Evolutionary conservation across 805 yeast species (phyloP).

Genomic region (Candida succiphila): DNA sequence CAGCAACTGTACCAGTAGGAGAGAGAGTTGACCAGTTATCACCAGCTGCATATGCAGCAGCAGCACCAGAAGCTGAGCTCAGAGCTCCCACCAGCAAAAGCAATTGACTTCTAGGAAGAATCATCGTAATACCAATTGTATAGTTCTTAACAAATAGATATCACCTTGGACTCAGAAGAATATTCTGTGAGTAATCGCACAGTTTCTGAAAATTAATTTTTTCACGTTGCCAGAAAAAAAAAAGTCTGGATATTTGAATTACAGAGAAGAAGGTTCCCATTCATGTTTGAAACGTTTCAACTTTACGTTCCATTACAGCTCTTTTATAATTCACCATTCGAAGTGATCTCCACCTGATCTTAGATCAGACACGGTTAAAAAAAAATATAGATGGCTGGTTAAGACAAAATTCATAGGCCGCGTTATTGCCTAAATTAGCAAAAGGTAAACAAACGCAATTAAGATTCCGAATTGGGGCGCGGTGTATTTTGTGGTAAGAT

Average conservation of each 20-base stretch:
- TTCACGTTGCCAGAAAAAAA: too few relatives aligned
- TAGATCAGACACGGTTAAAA: too few relatives aligned
- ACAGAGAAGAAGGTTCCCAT: too few relatives aligned
- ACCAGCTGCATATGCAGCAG: constrained; percentile 43
- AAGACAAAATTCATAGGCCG: background rate
- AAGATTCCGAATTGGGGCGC: background rate
- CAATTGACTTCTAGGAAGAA: background rate
- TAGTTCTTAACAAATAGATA: background rate
- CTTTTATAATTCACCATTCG: too few relatives aligned
- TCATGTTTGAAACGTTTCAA: too few relatives aligned
- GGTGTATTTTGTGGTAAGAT: too few relatives aligned
- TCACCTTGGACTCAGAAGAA: background rate
- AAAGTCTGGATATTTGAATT: too few relatives aligned
- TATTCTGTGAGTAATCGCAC: too few relatives aligned
- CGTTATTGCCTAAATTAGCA: constrained; percentile 2
- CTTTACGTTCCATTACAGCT: too few relatives aligned
- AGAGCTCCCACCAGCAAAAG: constrained; percentile 5
- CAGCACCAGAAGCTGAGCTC: constrained; percentile 22
- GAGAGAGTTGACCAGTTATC: constrained; percentile 61
- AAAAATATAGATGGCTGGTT: constrained; percentile 3
- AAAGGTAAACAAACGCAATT: constrained; percentile 3
- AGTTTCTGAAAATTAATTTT: too few relatives aligned
- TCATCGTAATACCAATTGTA: background rate
- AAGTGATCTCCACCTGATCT: too few relatives aligned
- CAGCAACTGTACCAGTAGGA: constrained; percentile 40